A percentile compares a stretch with the other conserved stretches of the same genome.
Conservation (phyloP, 2,329 filamentous ascomycete genomes). For the Fusarium zealandicum region DNA sequence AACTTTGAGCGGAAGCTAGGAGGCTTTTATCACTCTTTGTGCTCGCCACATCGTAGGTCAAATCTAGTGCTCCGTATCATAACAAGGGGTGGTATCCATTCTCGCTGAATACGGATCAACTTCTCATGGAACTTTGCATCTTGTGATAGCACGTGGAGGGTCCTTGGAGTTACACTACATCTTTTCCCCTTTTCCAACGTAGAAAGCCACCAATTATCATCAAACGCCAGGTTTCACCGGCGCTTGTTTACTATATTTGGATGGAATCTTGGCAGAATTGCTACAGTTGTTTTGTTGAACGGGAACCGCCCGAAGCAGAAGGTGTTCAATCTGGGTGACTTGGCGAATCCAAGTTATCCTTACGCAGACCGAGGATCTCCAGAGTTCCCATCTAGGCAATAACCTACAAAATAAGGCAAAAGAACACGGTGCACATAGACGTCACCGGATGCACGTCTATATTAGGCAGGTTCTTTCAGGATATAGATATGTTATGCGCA, state of each 20-base stretch:
- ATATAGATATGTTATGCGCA: neutral
- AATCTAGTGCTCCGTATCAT: neutral
- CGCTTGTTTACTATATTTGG: neutral
- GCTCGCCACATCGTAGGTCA: neutral
- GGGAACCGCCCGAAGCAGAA: slow-evolving; percentile 19
- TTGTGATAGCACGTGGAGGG: neutral
- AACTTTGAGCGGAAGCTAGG: no score
- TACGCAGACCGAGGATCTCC: neutral
- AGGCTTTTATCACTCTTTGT: slow-evolving; percentile 5
- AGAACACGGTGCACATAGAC: neutral
- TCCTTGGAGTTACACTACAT: neutral
- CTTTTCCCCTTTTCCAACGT: neutral
- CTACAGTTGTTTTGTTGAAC: slow-evolving; percentile 7
- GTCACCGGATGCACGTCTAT: neutral
- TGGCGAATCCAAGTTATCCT: neutral
- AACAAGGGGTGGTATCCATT: neutral
- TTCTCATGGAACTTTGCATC: neutral
- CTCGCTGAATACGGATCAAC: neutral
- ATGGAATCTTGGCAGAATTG: slow-evolving; percentile 23
- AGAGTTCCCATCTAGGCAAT: neutral
- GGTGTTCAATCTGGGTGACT: slow-evolving; percentile 1
- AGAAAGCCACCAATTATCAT: slow-evolving; percentile 4
- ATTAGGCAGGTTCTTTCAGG: neutral
- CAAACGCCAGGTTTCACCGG: neutral
- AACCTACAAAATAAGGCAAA: neutral